Conservation (phyloP, 2,329 filamentous ascomycete species). For the Claviceps quebecensis region DNA sequence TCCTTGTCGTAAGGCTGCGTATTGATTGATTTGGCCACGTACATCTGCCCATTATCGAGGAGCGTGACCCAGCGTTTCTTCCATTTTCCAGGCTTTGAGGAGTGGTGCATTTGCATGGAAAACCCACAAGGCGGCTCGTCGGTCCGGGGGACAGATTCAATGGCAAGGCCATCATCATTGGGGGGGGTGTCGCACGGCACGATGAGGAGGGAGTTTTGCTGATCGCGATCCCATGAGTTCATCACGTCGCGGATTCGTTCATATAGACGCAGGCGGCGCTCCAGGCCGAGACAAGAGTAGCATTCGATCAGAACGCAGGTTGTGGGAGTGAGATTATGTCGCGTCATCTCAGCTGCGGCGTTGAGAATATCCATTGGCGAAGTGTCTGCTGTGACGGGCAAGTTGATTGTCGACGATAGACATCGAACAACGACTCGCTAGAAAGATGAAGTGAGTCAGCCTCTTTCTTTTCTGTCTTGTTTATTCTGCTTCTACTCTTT, state of each 20-base stretch:
- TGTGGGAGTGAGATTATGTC: constrained; percentile 47
- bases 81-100: constrained; percentile 74
- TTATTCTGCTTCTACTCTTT: neutral
- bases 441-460: neutral
- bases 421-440: constrained; percentile 61
- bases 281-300: constrained; percentile 61
- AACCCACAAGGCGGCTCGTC: constrained; percentile 50
- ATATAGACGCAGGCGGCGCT: constrained; percentile 71
- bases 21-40: constrained; percentile 55
- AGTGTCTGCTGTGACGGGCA: constrained; percentile 64
- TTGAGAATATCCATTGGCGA: constrained; percentile 60
- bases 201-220: constrained; percentile 60
- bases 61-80: constrained; percentile 70
- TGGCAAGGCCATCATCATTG: constrained; percentile 48
- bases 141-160: constrained; percentile 44
- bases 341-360: constrained; percentile 49
- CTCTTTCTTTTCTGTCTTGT: neutral
- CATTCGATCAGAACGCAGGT: constrained; percentile 64
- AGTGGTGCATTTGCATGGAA: constrained; percentile 64
- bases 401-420: constrained; percentile 50
- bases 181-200: constrained; percentile 41
- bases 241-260: constrained; percentile 77
- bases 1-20: constrained; percentile 51
- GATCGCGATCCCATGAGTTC: constrained; percentile 83
- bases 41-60: constrained; percentile 56